Evolutionary conservation across 148 eudicot genomes (phyloP), one percentile per base, ranked within the genome.

Genomic region (Cornus controversa): DNA sequence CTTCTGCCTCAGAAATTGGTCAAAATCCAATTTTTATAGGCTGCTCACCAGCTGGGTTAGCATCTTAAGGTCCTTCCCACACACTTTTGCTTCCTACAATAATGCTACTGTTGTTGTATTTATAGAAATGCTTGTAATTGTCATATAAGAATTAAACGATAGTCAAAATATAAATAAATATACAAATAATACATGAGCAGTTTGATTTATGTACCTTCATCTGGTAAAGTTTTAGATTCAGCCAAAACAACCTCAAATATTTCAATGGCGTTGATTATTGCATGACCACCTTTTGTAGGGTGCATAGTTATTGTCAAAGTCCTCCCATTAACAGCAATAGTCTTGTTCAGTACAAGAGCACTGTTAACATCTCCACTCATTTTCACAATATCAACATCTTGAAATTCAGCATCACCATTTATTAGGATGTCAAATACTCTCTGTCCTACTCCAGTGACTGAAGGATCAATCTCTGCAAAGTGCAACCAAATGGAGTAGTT

Each of bases 401-500:
- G 87, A 82, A 89, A 93, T 36, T 13, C 84, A 73, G 85, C 66
- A 81, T 90, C 93, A 34, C 98, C 96, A 75, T 96, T 96, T 70
- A 96, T 83, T 83, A 84, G 79, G 53, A 96, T 77, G 77, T 93
- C 86, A 86, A 96, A 92, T n/a, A 93, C 87, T 90, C 99, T 87
- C 79, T 93, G 86, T 57, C 98, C 95, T 22, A 74, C 80, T 42
- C 79, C 88, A 50, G 90, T 92, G 10, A 96, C 74, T 47, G 92
- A 89, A 77, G 97, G 84, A 83, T 93, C 97, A 79, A 93, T 93
- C 86, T 96, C 99, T 1, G 98, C 92, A 87, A 96, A 96, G 80
- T 96, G 99, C 50, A 96, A 84, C 99, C 99, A 96, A 66, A 96
- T 77, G 45, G 98, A 93, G 81, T 93, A 96, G 82, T 96, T 93